Percentiles rank a stretch among this genome's conserved stretches.
Evolutionary conservation across 805 yeast genomes (phyloP).

Genomic region (Allodekkera sacchari): DNA sequence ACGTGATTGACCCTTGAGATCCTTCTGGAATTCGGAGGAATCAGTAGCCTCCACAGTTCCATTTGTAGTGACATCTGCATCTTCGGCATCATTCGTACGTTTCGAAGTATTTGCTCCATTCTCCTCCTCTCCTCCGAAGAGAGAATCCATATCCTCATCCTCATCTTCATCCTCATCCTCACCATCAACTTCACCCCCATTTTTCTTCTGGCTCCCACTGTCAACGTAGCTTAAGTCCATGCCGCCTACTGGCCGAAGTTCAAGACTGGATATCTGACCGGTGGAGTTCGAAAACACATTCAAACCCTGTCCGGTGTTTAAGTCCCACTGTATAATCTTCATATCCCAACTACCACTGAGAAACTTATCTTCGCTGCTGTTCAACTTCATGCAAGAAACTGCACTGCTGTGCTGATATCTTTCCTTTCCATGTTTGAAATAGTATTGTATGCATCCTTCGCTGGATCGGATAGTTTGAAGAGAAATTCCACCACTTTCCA

Average conservation of each 20-base stretch:
- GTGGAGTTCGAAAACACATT: slow-evolving; percentile 46
- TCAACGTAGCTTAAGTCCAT: slow-evolving; percentile 27
- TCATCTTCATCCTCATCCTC: slow-evolving; percentile 18
- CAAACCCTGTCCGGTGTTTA: slow-evolving; percentile 55
- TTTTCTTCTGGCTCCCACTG: slow-evolving; percentile 5
- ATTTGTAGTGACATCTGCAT: slow-evolving; percentile 1
- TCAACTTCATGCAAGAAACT: slow-evolving; percentile 63
- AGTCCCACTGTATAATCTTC: slow-evolving; percentile 74
- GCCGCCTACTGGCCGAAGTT: slow-evolving; percentile 57
- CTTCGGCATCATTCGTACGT: neutral
- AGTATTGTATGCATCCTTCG: slow-evolving; percentile 77
- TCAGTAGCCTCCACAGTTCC: slow-evolving; percentile 5
- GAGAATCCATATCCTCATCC: slow-evolving; percentile 10
- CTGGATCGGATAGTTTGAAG: slow-evolving; percentile 73
- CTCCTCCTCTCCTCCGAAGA: slow-evolving; percentile 36
- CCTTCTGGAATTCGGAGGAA: no score
- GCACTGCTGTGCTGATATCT: slow-evolving; percentile 52
- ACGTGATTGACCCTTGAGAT: slow-evolving; percentile 32
- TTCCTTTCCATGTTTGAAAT: slow-evolving; percentile 34
- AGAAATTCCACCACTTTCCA: slow-evolving; percentile 77
- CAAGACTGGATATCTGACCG: slow-evolving; percentile 74
- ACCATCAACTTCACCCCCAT: slow-evolving; percentile 16
- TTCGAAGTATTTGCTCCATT: slow-evolving; percentile 7
- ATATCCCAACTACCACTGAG: slow-evolving; percentile 91
- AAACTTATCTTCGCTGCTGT: slow-evolving; percentile 51